A percentile compares a stretch with the other conserved stretches of the same genome.
These are phyloP conservation scores for Galerina marginata DNA, from an alignment of 768 basidiomycete species.

Conservation along the genomic window DNA sequence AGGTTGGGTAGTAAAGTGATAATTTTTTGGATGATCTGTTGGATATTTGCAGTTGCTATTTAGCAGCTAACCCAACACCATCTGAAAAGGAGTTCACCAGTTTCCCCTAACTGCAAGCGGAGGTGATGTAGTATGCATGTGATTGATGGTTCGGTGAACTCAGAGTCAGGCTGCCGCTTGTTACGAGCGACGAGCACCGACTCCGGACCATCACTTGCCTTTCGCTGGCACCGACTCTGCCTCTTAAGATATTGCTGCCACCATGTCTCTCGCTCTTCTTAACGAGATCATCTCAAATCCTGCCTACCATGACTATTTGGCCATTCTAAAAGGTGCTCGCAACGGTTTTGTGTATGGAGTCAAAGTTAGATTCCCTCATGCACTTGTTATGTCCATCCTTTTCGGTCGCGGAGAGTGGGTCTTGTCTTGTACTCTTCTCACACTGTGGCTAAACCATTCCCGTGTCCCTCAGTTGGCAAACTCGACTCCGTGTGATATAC, in stretches of 20 bases:
- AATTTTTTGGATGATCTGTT: no score
- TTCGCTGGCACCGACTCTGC: conserved; percentile 8
- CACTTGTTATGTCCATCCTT: conserved; percentile 92
- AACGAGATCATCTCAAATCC: conserved; percentile 68
- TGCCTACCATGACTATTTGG: conserved; percentile 86
- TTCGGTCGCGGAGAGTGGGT: conserved; percentile 92
- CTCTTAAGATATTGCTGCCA: conserved; percentile 6
- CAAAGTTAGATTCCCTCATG: conserved; percentile 94
- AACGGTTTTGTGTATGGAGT: conserved; percentile 91
- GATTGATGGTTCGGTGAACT: conserved; percentile 18
- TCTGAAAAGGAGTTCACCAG: no score
- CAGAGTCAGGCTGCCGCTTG: conserved; percentile 10
- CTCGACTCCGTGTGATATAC: conserved; percentile 72
- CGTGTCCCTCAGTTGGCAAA: conserved; percentile 60
- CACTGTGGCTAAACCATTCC: conserved; percentile 16
- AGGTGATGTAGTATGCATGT: conserved; percentile 11
- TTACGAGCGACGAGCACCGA: conserved; percentile 12
- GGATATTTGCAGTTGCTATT: no score
- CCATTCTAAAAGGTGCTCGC: conserved; percentile 92
- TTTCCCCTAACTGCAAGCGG: no score
- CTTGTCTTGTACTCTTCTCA: background rate
- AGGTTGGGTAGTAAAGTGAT: no score
- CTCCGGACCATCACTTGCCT: conserved; percentile 17
- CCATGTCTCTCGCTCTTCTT: conserved; percentile 38
- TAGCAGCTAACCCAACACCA: no score